A percentile compares a stretch with the other conserved stretches of the same genome.
phyloP scores from a whole-genome alignment of 257 asterid genomes.

The Catharanthus roseus region DNA sequence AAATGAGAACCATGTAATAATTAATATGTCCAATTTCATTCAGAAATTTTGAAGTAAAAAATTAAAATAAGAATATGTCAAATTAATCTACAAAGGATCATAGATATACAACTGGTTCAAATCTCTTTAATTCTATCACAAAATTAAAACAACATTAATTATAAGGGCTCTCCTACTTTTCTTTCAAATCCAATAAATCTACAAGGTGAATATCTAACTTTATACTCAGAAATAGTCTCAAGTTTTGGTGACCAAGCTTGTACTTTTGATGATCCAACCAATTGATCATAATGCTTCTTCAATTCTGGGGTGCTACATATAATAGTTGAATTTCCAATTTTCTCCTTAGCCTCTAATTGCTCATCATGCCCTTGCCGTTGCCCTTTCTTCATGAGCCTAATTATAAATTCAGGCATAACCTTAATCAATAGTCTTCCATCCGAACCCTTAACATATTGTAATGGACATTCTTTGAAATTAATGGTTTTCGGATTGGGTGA shows the following conservation, averaged over 20 bases:
- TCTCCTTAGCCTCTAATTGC: too few relatives aligned
- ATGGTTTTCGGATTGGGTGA: conserved; percentile 8
- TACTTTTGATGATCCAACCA: conserved; percentile 50
- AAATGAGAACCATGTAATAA: neutral
- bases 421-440: conserved; percentile 64
- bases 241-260: conserved; percentile 76
- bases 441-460: conserved; percentile 48
- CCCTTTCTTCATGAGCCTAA: conserved; percentile 30
- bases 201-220: conserved; percentile 66
- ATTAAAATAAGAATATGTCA: neutral
- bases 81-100: neutral
- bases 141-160: too few relatives aligned
- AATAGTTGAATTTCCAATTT: neutral
- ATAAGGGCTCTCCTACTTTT: conserved; percentile 40
- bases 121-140: too few relatives aligned
- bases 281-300: conserved; percentile 56
- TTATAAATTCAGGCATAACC: conserved; percentile 55
- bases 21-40: neutral
- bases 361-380: too few relatives aligned
- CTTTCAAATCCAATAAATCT: conserved; percentile 54
- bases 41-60: neutral
- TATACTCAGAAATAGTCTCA: conserved; percentile 66
- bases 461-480: conserved; percentile 46
- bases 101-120: too few relatives aligned
- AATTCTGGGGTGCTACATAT: conserved; percentile 82